Percentiles rank a stretch among this genome's conserved stretches.
phyloP scores from a whole-genome alignment of 1,284 basidiomycete species.

The Takashimella tepidaria region DNA sequence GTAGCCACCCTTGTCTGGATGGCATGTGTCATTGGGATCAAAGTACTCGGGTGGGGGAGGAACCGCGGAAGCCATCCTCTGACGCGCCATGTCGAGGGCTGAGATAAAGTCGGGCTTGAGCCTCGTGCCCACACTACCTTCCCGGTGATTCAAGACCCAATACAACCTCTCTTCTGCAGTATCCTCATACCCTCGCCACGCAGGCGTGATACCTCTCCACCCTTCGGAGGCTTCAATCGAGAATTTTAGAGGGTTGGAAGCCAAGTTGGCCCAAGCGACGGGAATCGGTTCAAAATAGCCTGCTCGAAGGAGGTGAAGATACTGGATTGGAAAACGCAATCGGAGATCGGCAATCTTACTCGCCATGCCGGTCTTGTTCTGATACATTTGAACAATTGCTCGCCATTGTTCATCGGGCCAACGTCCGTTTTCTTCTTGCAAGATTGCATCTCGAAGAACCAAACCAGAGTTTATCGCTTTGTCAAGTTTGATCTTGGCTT shows the following conservation, averaged over 20 bases:
- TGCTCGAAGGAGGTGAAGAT: constrained; percentile 16
- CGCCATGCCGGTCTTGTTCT: constrained; percentile 17
- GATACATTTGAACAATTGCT: constrained; percentile 12
- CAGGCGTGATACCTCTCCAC: constrained; percentile 16
- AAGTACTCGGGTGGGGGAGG: constrained; percentile 18
- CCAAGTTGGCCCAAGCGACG: constrained; percentile 15
- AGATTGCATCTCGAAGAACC: constrained; percentile 7
- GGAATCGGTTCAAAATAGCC: constrained; percentile 25
- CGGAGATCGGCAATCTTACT: constrained; percentile 15
- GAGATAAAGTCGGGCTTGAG: constrained; percentile 21
- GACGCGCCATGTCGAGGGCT: constrained; percentile 14
- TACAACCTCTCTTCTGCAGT: constrained; percentile 23
- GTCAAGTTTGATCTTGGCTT: not conserved
- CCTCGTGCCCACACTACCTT: constrained; percentile 9
- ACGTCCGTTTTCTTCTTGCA: constrained; percentile 11
- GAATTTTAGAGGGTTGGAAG: constrained; percentile 19
- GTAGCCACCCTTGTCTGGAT: constrained; percentile 15
- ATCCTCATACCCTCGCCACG: constrained; percentile 18
- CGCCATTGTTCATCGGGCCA: constrained; percentile 16
- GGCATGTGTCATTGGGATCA: constrained; percentile 13
- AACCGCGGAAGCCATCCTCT: constrained; percentile 17
- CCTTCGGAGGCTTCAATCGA: constrained; percentile 13
- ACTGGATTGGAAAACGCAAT: constrained; percentile 13
- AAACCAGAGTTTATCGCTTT: constrained; percentile 1
- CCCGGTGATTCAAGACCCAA: constrained; percentile 23